phyloP scores from a whole-genome alignment of 2,329 filamentous ascomycete species.

The Scedosporium aurantiacum region DNA sequence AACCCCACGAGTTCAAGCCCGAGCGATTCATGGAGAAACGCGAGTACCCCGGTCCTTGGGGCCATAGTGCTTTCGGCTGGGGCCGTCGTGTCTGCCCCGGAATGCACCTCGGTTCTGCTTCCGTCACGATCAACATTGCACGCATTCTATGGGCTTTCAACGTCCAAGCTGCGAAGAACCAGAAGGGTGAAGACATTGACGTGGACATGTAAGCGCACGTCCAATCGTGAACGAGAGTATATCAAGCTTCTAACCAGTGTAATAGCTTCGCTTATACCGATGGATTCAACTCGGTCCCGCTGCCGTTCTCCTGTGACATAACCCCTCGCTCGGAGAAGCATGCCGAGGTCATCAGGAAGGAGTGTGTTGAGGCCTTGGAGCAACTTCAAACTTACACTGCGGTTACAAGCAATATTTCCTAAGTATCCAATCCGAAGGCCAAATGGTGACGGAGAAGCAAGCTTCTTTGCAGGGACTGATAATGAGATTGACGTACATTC shows the following conservation, averaged over 20 bases:
- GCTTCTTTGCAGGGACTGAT: no score
- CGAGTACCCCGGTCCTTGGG: slow-evolving; percentile 23
- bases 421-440: neutral
- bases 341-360: slow-evolving; percentile 19
- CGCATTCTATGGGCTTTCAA: slow-evolving; percentile 44
- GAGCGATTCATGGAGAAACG: slow-evolving; percentile 23
- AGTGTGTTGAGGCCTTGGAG: slow-evolving; percentile 16
- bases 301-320: slow-evolving; percentile 30
- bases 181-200: slow-evolving; percentile 19
- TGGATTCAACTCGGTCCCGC: slow-evolving; percentile 29
- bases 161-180: slow-evolving; percentile 19
- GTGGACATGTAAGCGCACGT: slow-evolving; percentile 25
- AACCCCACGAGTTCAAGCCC: slow-evolving; percentile 26
- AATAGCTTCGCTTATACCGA: slow-evolving; percentile 29
- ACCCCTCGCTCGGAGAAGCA: slow-evolving; percentile 22
- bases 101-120: slow-evolving; percentile 40
- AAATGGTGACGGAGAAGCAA: neutral
- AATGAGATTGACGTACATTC: no score
- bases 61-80: slow-evolving; percentile 30
- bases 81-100: slow-evolving; percentile 29
- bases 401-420: slow-evolving; percentile 13
- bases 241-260: neutral
- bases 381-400: slow-evolving; percentile 18
- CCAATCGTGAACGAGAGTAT: neutral
- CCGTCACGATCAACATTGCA: slow-evolving; percentile 32